phyloP scores from a whole-genome alignment of 2,329 filamentous ascomycete genomes.

The Moelleriella libera region DNA sequence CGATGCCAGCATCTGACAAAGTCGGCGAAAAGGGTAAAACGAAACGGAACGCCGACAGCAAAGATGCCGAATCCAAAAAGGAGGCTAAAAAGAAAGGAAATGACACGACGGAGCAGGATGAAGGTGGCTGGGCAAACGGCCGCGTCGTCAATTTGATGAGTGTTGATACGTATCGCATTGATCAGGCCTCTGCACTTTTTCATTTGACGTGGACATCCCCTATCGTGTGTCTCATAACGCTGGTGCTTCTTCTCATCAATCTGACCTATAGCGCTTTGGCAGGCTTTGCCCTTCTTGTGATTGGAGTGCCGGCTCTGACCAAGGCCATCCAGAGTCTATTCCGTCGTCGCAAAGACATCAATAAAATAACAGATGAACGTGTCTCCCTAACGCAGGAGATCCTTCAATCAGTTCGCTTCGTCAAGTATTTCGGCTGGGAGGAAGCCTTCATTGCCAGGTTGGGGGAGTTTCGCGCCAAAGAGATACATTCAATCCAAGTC shows the following conservation, averaged over 20 bases:
- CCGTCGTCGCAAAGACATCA: constrained; percentile 62
- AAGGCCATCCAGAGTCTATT: constrained; percentile 67
- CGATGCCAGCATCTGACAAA: constrained; percentile 23
- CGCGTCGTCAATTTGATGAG: constrained; percentile 90
- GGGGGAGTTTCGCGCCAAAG: constrained; percentile 55
- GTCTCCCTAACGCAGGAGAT: constrained; percentile 90
- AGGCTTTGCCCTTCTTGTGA: constrained; percentile 68
- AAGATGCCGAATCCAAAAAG: constrained; percentile 24
- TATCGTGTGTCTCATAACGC: constrained; percentile 61
- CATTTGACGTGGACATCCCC: constrained; percentile 87
- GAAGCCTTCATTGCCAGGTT: constrained; percentile 69
- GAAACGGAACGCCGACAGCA: constrained; percentile 11
- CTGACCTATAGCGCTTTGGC: constrained; percentile 80
- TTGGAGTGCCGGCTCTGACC: constrained; percentile 67
- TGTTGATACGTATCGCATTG: constrained; percentile 84
- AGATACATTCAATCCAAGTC: constrained; percentile 74
- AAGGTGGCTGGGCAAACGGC: constrained; percentile 81
- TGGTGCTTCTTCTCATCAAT: constrained; percentile 73
- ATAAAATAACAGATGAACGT: constrained; percentile 85
- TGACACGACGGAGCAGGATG: constrained; percentile 37
- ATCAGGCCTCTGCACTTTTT: constrained; percentile 77
- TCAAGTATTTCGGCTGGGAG: constrained; percentile 97
- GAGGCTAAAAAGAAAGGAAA: constrained; percentile 22
- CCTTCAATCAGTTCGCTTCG: constrained; percentile 77
- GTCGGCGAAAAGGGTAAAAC: constrained; percentile 12